Evolutionary conservation across 495 filamentous ascomycete genomes (phyloP), one percentile per base, ranked within the genome.

Genomic region (Penicillium silybi): DNA sequence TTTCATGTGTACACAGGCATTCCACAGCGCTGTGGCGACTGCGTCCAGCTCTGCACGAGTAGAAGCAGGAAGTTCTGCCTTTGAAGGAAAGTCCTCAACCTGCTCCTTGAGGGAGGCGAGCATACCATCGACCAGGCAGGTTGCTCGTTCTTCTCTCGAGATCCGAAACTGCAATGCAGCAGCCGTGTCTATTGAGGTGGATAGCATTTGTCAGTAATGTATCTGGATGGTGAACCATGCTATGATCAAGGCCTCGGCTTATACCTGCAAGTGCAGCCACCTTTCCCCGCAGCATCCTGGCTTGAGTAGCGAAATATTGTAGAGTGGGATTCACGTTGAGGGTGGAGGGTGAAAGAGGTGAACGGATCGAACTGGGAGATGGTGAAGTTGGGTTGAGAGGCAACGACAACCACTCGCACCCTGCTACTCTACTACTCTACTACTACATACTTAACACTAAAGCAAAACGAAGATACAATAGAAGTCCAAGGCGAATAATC

Each of bases 11-110:
- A 49, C 18, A 46, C 65, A 70, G 9, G 27, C 44, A 48, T 71
- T 73, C 70, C 70, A 73, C 15, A 73, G 44, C 23, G 46, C 53
- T 4, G 68, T 71, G 1, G 71, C 77, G 37, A 53, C 44, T 15
- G 48, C 44, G 46, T 76, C 73, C 19, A 78, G 55, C 15, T 26
- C 26, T 6, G 26, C 34, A 16, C 38, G 38, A 11, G 20, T 16
- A 13, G 48, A 35, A 17, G 11, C 16, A 18, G 39, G 22, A 8
- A 41, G 11, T 7, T 32, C 23, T 15, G 27, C 10, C 18, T n/a
- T 8, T 32, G 26, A 6, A 10, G 48, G 10, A 17, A 23, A 10
- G 27, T 6, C 6, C 7, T 34, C 19, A 22, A 50, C 16, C 4
- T 34, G 23, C 17, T 50, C 17, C 8, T 50, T 38, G 22, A 50